These are phyloP conservation scores for Syncephalastrum racemosum DNA, from an alignment of 371 early-diverging fungal species.

Conservation along the genomic window DNA sequence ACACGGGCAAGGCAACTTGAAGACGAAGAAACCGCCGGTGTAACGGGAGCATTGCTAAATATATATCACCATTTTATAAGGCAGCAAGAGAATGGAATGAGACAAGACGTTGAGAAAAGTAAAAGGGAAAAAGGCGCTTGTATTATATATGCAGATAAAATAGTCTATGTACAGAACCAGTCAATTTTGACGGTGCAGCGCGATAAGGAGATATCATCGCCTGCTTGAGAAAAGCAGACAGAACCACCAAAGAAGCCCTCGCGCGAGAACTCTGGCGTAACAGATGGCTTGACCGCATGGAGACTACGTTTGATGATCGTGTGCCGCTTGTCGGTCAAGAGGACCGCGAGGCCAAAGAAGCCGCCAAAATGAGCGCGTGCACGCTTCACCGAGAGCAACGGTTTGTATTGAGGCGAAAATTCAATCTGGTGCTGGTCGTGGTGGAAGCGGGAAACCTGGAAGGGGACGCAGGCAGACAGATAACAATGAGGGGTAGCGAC, in stretches of 20 bases:
- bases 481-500: background rate
- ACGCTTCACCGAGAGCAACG: background rate
- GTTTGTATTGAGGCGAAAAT: background rate
- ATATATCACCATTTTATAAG: no score
- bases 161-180: slow-evolving; percentile 9
- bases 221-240: background rate
- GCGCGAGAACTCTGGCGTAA: slow-evolving; percentile 4
- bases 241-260: slow-evolving; percentile 12
- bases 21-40: no score
- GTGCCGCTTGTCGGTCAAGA: slow-evolving; percentile 10
- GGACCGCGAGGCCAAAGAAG: slow-evolving; percentile 8
- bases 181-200: slow-evolving; percentile 6
- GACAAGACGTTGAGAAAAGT: no score
- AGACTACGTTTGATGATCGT: slow-evolving; percentile 11
- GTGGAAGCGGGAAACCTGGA: slow-evolving; percentile 3
- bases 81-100: no score
- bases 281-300: slow-evolving; percentile 12
- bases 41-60: no score
- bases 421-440: slow-evolving; percentile 2
- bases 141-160: no score
- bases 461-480: slow-evolving; percentile 1
- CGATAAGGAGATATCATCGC: slow-evolving; percentile 1
- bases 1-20: no score
- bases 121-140: no score
- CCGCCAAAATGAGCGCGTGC: slow-evolving; percentile 1